Base-by-base conservation (phyloP, 148 eudicot species). In the Amaranthus hypochondriacus region DNA sequence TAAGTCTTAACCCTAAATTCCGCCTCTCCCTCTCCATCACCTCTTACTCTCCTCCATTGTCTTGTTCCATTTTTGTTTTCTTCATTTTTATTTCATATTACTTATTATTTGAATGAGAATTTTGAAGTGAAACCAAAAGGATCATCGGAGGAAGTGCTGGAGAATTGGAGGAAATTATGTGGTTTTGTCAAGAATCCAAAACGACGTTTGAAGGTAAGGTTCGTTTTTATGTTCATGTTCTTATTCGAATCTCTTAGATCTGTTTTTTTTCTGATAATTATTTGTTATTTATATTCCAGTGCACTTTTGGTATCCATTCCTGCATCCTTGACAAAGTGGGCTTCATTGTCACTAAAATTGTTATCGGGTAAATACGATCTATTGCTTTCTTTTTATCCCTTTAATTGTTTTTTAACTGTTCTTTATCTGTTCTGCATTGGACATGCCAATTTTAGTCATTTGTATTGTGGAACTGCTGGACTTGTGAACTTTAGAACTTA, bases 301-400 rank as follows among this genome's bases (percentile, higher is more conserved):
- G 71, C 56, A 89, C 98, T 46, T 91, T 89, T 48, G 98, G 98
- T 73, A 67, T 84, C 68, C 82, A 64, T 53, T 94, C 98, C n/a
- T 94, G 98, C 83, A 86, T 91, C 71, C 87, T 94, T 85, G 98
- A 94, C 69, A 79, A 69, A 50, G 47, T 88, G 70, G 81, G 80
- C 72, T 88, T 77, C 83, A 77, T 91, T 73, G 75, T 94, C 78
- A 91, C 96, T 11, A 91, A 93, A 80, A 86, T 94, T 70, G 42
- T 91, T 48, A 67, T 94, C 1, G 97, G 98, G 98, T 94, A 88
- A 75, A 42, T 65, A 71, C n/a, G 42, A 21, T 69, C 49, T 68
- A 28, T 51, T 69, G 44, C 44, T 75, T 46, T 48, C 2, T 66
- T 55, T 58, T 68, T 44, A 43, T 63, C n/a, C 21, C 42, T 9